Base-by-base conservation (phyloP, 768 basidiomycete species). In the Boletus reticulatus region DNA sequence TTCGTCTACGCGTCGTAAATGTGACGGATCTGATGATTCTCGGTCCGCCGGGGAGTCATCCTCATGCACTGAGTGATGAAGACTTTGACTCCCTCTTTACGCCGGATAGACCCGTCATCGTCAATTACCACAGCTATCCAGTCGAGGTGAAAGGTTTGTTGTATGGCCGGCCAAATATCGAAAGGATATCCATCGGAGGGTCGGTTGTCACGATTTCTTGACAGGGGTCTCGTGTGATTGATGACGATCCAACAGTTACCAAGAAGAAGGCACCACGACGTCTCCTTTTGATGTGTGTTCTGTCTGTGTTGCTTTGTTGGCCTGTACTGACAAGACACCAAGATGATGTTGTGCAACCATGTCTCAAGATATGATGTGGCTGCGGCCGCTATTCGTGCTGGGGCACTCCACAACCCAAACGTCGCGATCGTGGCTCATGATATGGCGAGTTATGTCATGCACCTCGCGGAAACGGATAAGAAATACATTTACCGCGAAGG, bases 11-110 rank as follows among this genome's bases (percentile, higher is more conserved):
- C 19, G 89, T 95, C 53, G 84, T 95, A 54, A 95, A 96, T 61
- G 87, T 96, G 56, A 90, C 91, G 2, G 93, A 96, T 64, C 77
- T 95, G 43, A 88, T 97, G 84, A 86, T 94, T 55, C 80, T 97
- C 42, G 81, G 82, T 29, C 76, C 80, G 6, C 68, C 66, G n/a
- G 89, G 87, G 50, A 72, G 78, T 12, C 92, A 94, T 66, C 92
- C 92, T 9, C 92, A 93, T 62, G 78, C 89, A 2, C 75, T 94
- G 55, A 76, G 70, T 60, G 73, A 79, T 27, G 79, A 76, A 2
- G 82, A 80, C 47, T 94, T 90, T 67, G 75, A 81, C 43, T 73
- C 80, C 31, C 77, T 94, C 36, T 93, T 95, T 73, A 92, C 90
- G 8, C 67, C 71, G 22, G 83, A 91, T 65, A 80, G 76, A 60